Base-by-base conservation (phyloP, 345 rosid genomes). In the Camelina sativa region DNA sequence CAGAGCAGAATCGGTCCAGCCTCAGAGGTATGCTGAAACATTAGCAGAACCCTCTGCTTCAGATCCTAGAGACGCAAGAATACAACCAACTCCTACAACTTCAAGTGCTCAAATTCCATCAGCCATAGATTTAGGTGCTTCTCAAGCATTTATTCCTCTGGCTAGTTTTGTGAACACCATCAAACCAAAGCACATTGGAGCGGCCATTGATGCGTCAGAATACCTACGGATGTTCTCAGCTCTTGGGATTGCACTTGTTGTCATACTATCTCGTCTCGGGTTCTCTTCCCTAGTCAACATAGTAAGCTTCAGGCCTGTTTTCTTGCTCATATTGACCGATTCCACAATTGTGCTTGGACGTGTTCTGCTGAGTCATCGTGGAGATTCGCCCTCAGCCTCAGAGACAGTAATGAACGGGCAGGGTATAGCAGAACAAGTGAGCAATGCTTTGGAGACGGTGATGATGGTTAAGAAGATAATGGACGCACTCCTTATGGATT, bases 401-500 rank as follows among this genome's bases (percentile, higher is more conserved):
- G 64, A 8, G n/a, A 65, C 82, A 16, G 72, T 83, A 9, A 43
- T 59, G 8, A 74, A 76, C 11, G 78, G 71, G 30, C 66, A 71
- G 38, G 88, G 76, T 71, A 84, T 89, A 86, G 85, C 71, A 44
- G 86, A 80, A 54, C 93, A 88, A 77, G 84, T 86, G 8, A 83
- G 95, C 58, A 85, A 82, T 47, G 83, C 81, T 19, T 70, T 94
- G 81, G 97, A 91, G 86, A 71, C 73, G 3, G 88, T 82, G 63
- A 73, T 88, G 76, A 73, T 86, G 76, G 38, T 82, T 70, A 81
- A 82, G 85, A 94, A 84, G 83, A 85, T 82, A 55, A 68, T 87
- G 61, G 89, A 91, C 46, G 96, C 96, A 2, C 61, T 84, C 16
- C 51, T 86, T 43, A 86, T 88, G 87, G 96, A 91, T 77, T 87